Conservation (phyloP, 768 basidiomycete species). For the Coprinopsis strossmayeri region DNA sequence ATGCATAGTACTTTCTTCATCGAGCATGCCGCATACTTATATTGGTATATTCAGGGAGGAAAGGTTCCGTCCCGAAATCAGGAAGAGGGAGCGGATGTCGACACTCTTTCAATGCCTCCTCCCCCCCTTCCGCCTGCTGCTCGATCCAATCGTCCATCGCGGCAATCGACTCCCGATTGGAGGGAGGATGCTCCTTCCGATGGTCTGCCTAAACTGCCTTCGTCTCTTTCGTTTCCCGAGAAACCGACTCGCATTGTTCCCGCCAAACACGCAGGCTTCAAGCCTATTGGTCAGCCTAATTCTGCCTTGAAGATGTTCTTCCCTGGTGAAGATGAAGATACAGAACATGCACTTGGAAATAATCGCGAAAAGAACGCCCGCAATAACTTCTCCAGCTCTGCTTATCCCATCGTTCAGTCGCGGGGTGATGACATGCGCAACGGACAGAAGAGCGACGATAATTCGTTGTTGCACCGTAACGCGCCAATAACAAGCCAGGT, state of each 20-base stretch:
- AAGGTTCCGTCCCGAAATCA: conserved; percentile 8
- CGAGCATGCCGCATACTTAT: conserved; percentile 13
- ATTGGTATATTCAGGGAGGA: conserved; percentile 9
- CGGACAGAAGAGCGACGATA: not conserved
- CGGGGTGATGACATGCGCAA: not conserved
- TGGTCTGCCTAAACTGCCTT: not conserved
- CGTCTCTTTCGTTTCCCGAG: conserved; percentile 18
- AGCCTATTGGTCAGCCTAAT: conserved; percentile 52
- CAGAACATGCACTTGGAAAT: conserved; percentile 16
- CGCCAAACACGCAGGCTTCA: conserved; percentile 44
- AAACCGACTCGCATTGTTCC: conserved; percentile 12
- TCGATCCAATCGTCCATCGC: conserved; percentile 9
- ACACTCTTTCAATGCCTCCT: conserved; percentile 10
- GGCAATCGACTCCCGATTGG: conserved; percentile 3
- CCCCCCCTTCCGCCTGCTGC: not conserved
- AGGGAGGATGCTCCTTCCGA: not conserved
- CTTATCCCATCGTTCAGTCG: not conserved
- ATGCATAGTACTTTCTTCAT: conserved; percentile 27
- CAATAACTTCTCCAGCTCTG: conserved; percentile 8
- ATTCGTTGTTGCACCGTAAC: not conserved
- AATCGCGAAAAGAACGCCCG: conserved; percentile 5
- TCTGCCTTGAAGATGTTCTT: conserved; percentile 74
- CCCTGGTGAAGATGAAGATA: conserved; percentile 74
- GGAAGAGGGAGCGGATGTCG: conserved; percentile 4
- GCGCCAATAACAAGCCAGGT: no score